Evolutionary conservation across 176 grass and related monocot genomes (phyloP), one percentile per base, ranked within the genome.

Genomic region (Oryza rufipogon): DNA sequence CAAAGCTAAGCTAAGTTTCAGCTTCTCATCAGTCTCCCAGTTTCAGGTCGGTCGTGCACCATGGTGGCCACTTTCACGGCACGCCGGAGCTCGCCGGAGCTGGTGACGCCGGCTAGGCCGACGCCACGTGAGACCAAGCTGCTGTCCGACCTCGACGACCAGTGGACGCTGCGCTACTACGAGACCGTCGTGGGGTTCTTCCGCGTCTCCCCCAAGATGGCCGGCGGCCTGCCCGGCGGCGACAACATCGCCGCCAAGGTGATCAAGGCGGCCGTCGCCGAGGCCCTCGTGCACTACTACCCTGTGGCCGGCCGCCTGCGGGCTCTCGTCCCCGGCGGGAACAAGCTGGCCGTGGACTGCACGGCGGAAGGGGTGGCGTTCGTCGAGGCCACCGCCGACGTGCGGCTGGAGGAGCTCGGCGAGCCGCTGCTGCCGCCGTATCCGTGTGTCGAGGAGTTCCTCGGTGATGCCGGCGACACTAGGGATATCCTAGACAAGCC

Each of bases 361-460:
- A 94, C 86, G 17, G 83, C 86, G 6, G 76, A 94, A 41, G 89
- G 92, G 0, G 86, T 94, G 7, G 80, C 81, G 83, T 94, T 94
- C 3, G 92, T 94, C 5, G 83, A 81, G 83, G 89, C 89, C 30
- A 66, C 76, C 2, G 92, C 80, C 5, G 83, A 94, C 23, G 85
- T 80, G 48, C 69, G 77, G 20, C 76, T 94, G 11, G 86, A 86
- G 30, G 83, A 91, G 17, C 68, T 91, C 17, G 89, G 89, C 39
- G 14, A 68, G 58, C 84, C 87, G 7, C 19, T 87, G 51, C 20
- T 83, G 38, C 87, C 87, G 26, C 91, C 91, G 44, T 83, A 86
- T 15, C 84, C 80, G 1, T 90, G 85, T 1, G 73, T 86, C 0
- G 85, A 85, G 19, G 88, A 93, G 4, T 75, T 93, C 0, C 10